These are phyloP conservation scores for Hansenula anomala DNA, from an alignment of 1,139 yeast genomes.

Conservation along the genomic window DNA sequence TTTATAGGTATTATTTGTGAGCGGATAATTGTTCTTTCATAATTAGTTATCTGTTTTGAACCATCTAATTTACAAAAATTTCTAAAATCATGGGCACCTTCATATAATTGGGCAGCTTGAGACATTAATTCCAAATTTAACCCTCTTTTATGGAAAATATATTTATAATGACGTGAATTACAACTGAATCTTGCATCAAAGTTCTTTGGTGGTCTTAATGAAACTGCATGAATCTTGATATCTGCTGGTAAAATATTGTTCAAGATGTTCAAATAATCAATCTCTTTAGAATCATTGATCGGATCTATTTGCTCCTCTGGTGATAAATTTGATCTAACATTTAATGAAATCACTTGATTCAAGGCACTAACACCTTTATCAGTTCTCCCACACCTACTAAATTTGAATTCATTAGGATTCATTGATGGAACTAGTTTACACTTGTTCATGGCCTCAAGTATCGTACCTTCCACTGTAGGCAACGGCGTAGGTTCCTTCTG, in stretches of 20 bases:
- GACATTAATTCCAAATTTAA: conserved; percentile 66
- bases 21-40: conserved; percentile 49
- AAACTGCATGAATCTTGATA: conserved; percentile 75
- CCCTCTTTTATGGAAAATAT: conserved; percentile 54
- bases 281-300: conserved; percentile 56
- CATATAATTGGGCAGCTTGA: conserved; percentile 57
- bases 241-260: conserved; percentile 79
- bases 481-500: conserved; percentile 73
- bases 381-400: conserved; percentile 94
- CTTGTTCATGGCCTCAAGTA: conserved; percentile 64
- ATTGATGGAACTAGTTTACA: conserved; percentile 62
- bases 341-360: conserved; percentile 85
- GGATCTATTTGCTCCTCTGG: conserved; percentile 62
- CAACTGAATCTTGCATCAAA: conserved; percentile 96
- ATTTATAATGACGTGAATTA: conserved; percentile 74
- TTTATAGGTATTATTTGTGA: conserved; percentile 44
- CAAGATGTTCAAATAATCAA: conserved; percentile 70
- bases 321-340: conserved; percentile 63
- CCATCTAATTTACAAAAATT: conserved; percentile 95
- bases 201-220: conserved; percentile 73
- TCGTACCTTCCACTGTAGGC: conserved; percentile 82
- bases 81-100: conserved; percentile 86
- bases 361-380: conserved; percentile 97
- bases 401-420: conserved; percentile 57
- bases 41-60: conserved; percentile 83